These are phyloP conservation scores for Mortierella antarctica DNA, from an alignment of 192 early-diverging fungal species.

Conservation along the genomic window DNA sequence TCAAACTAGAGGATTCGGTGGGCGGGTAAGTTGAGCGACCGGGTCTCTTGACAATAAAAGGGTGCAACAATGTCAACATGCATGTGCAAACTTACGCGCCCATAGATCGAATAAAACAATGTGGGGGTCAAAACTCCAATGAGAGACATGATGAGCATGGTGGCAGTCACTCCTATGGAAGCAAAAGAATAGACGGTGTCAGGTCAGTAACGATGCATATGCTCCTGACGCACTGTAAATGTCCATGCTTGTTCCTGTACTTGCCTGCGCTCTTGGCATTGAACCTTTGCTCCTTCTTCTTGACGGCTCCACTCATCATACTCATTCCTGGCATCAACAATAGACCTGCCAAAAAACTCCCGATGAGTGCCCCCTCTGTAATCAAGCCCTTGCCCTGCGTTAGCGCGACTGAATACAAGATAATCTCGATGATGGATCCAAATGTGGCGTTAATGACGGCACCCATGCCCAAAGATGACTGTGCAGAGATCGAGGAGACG, in stretches of 20 bases:
- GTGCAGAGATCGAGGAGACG: conserved; percentile 94
- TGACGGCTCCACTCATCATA: conserved; percentile 95
- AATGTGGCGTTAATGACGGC: conserved; percentile 98
- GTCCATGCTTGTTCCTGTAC: background rate
- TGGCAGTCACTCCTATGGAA: conserved; percentile 82
- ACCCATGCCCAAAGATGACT: conserved; percentile 93
- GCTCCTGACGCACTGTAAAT: background rate
- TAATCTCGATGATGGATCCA: conserved; percentile 95
- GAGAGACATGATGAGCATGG: conserved; percentile 94
- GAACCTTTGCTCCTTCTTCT: conserved; percentile 92
- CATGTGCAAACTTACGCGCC: conserved; percentile 56
- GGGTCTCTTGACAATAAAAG: background rate
- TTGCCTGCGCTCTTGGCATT: conserved; percentile 91
- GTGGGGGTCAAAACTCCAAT: conserved; percentile 95
- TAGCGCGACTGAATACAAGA: conserved; percentile 92
- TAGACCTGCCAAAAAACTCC: conserved; percentile 88
- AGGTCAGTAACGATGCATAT: background rate
- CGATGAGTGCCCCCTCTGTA: conserved; percentile 93
- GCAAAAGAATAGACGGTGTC: background rate
- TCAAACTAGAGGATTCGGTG: conserved; percentile 23
- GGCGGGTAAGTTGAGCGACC: background rate
- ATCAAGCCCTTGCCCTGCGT: conserved; percentile 86
- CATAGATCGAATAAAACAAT: conserved; percentile 93
- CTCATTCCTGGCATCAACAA: conserved; percentile 94
- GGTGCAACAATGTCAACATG: background rate